Conservation (phyloP, 1,284 basidiomycete species). For the Termitomyces sp. region DNA sequence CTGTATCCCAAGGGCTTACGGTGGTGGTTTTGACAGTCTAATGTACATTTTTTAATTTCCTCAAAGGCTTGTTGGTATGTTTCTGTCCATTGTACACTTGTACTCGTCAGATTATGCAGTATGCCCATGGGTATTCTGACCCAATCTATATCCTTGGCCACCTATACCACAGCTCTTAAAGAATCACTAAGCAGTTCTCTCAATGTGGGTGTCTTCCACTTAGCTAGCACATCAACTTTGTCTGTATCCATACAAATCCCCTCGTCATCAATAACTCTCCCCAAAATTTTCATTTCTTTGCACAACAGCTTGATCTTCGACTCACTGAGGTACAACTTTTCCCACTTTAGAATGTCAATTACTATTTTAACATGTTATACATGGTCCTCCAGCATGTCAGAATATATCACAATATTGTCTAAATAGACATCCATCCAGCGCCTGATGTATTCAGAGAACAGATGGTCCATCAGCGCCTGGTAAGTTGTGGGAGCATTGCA, state of each 20-base stretch:
- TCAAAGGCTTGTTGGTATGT: too few species aligned
- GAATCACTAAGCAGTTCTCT: too few species aligned
- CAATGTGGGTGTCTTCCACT: background rate
- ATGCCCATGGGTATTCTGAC: too few species aligned
- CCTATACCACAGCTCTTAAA: background rate
- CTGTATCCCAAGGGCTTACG: too few species aligned
- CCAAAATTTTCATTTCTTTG: conserved; percentile 21
- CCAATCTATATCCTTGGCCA: too few species aligned
- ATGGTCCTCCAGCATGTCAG: background rate
- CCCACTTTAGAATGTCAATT: too few species aligned
- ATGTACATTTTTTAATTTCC: too few species aligned
- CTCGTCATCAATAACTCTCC: conserved; percentile 24
- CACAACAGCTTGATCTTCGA: background rate
- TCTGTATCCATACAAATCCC: conserved; percentile 6
- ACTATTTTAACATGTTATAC: too few species aligned
- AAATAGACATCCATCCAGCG: background rate
- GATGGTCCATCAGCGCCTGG: background rate
- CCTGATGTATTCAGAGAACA: background rate
- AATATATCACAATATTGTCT: background rate
- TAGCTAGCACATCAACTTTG: background rate
- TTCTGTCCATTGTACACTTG: too few species aligned
- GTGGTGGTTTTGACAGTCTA: too few species aligned
- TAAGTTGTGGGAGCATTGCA: background rate
- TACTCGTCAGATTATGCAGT: too few species aligned
- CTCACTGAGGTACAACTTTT: too few species aligned